Base-by-base conservation (phyloP, 169 alveolate species). In the Cyclospora cayetanensis region DNA sequence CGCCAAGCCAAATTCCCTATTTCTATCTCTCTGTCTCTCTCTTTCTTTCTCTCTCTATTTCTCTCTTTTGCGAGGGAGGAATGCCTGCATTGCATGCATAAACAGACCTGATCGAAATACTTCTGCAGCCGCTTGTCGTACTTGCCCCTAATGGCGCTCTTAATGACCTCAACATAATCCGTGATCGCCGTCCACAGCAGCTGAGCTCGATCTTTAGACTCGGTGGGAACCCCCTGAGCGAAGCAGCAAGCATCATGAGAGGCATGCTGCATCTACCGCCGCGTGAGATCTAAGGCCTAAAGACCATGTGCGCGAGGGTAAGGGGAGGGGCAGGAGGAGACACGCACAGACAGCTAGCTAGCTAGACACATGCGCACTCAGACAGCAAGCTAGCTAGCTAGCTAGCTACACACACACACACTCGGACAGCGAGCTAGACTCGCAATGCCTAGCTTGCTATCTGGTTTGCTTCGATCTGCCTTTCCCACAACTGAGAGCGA, bases 121-220 rank as follows among this genome's bases (percentile, higher is more conserved):
- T 90, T 87, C 52, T 97, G 99, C 55, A 97, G 92, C 86, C 97
- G 96, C 70, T 97, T 96, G 79, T 97, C 99, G 91, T 96, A 98
- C 94, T 97, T 98, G 42, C 99, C 99, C 83, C 97, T 95, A 65
- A 99, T 97, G 11, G 98, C 96, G 89, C 98, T 98, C 90, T 98
- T 97, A 91, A 98, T 97, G 91, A 97, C 97, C 66, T 98, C 99
- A 50, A 99, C 98, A 91, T 97, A 99, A 94, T 99, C 99, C 12
- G 99, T 98, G 55, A 99, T 97, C 98, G 98, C 96, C 74, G 98
- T 97, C 99, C 99, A 99, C 92, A 99, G 95, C 91, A 98, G 96
- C 92, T 98, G 99, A 90, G 98, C 97, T 31, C 91, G 85, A 72
- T 83, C 91, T 0, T 68, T 18, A 27, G 82, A 66, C 65, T 91